phyloP scores from a whole-genome alignment of 2,329 filamentous ascomycete species.

The Neophaeococcomyces mojaviensis region DNA sequence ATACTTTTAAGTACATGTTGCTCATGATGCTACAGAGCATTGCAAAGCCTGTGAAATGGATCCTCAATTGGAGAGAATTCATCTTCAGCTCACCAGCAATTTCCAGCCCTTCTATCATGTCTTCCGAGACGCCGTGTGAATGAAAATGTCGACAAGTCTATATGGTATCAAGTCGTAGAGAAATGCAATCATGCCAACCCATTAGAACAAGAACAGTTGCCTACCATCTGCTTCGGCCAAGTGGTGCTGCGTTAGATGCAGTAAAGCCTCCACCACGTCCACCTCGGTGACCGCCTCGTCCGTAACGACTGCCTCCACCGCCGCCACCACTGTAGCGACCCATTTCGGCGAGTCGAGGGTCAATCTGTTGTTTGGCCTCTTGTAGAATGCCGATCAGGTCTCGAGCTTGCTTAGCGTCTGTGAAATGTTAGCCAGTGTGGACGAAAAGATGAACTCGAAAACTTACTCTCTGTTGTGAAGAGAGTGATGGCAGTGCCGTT shows the following conservation, averaged over 20 bases:
- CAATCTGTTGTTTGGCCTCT: slow-evolving; percentile 97
- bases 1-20: slow-evolving; percentile 1
- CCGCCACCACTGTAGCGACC: slow-evolving; percentile 81
- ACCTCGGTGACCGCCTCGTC: slow-evolving; percentile 57
- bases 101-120: slow-evolving; percentile 5
- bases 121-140: slow-evolving; percentile 1
- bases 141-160: slow-evolving; percentile 7
- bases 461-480: slow-evolving; percentile 98
- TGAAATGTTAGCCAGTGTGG: slow-evolving; percentile 18
- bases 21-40: neutral
- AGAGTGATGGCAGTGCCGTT: slow-evolving; percentile 95
- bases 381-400: slow-evolving; percentile 87
- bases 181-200: slow-evolving; percentile 5
- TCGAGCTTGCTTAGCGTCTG: slow-evolving; percentile 89
- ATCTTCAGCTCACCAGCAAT: neutral
- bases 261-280: slow-evolving; percentile 48
- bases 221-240: slow-evolving; percentile 53
- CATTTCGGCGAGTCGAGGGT: slow-evolving; percentile 94
- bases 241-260: slow-evolving; percentile 51
- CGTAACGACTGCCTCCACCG: slow-evolving; percentile 61
- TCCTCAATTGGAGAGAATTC: neutral
- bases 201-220: slow-evolving; percentile 6
- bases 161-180: slow-evolving; percentile 8
- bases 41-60: neutral
- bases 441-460: slow-evolving; percentile 8